A percentile compares a stretch with the other conserved stretches of the same genome.
These are phyloP conservation scores for Emmonsiellopsis sp. DNA, from an alignment of 2,329 filamentous ascomycete genomes.

Conservation along the genomic window DNA sequence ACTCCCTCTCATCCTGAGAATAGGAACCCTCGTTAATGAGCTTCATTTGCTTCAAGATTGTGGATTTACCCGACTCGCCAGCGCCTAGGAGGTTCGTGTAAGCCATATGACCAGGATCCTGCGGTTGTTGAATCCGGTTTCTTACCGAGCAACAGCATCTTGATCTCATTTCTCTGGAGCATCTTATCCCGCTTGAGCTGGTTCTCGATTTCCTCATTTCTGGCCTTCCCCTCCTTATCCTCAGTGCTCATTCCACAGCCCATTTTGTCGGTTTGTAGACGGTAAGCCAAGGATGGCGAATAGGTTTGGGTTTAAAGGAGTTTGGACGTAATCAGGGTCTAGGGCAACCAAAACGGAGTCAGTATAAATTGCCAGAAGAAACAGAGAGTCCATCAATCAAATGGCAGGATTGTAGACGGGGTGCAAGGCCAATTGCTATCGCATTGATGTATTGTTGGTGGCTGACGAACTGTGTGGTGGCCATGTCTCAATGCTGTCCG, in stretches of 20 bases:
- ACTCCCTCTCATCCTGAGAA: constrained; percentile 74
- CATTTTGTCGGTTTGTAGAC: constrained; percentile 58
- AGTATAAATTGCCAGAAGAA: background rate
- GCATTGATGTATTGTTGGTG: background rate
- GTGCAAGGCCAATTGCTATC: background rate
- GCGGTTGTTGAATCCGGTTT: constrained; percentile 14
- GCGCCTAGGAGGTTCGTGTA: constrained; percentile 53
- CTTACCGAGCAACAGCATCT: constrained; percentile 97
- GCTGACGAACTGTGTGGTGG: background rate
- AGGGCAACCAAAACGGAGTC: background rate
- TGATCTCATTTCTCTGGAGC: constrained; percentile 99
- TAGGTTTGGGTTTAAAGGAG: background rate
- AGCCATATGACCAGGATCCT: constrained; percentile 2
- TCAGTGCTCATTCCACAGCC: constrained; percentile 99
- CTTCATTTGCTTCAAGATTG: constrained; percentile 96
- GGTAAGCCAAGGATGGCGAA: background rate
- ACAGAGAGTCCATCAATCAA: background rate
- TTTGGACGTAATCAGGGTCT: background rate
- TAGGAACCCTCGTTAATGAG: constrained; percentile 98
- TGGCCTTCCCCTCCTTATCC: constrained; percentile 99
- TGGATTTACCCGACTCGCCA: constrained; percentile 95
- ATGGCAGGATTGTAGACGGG: background rate
- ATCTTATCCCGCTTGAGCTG: constrained; percentile 97
- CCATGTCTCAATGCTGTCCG: background rate
- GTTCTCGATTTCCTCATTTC: constrained; percentile 99